A percentile compares a stretch with the other conserved stretches of the same genome.
phyloP scores from a whole-genome alignment of 176 grass and related monocot genomes.

The Rhynchospora tenuis region DNA sequence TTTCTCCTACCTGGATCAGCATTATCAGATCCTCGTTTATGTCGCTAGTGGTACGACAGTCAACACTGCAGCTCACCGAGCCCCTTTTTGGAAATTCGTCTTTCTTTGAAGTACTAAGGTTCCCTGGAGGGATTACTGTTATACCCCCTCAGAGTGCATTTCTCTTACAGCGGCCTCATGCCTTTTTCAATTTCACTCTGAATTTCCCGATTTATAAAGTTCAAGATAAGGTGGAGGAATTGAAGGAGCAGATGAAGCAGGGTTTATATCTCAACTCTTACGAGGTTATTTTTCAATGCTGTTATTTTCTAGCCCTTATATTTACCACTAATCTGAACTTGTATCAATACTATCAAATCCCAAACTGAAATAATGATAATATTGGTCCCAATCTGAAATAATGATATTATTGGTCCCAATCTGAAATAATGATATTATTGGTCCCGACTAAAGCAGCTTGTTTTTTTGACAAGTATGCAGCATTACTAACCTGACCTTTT shows the following conservation, averaged over 20 bases:
- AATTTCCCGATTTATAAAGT: conserved; percentile 78
- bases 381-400: too few relatives aligned
- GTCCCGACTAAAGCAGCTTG: background rate
- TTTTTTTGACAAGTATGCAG: background rate
- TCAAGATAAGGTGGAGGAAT: conserved; percentile 42
- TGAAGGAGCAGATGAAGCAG: conserved; percentile 81
- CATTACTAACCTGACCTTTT: background rate
- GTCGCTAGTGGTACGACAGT: conserved; percentile 58
- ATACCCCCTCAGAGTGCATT: conserved; percentile 78
- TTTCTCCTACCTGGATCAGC: conserved; percentile 65
- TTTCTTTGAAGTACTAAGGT: conserved; percentile 64
- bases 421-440: too few relatives aligned
- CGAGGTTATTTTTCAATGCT: conserved; percentile 48
- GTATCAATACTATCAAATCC: background rate
- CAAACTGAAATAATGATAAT: background rate
- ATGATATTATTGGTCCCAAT: background rate
- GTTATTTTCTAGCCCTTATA: background rate
- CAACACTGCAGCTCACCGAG: conserved; percentile 60
- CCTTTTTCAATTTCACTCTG: conserved; percentile 81
- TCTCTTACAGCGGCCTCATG: conserved; percentile 63
- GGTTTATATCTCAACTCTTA: conserved; percentile 66
- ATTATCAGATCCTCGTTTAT: conserved; percentile 74
- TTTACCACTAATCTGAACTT: background rate
- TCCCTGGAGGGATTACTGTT: conserved; percentile 89
- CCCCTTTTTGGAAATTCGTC: conserved; percentile 66